A percentile compares a stretch with the other conserved stretches of the same genome.
These are phyloP conservation scores for Paraglomus brasilianum DNA, from an alignment of 192 early-diverging fungal species.

Conservation along the genomic window DNA sequence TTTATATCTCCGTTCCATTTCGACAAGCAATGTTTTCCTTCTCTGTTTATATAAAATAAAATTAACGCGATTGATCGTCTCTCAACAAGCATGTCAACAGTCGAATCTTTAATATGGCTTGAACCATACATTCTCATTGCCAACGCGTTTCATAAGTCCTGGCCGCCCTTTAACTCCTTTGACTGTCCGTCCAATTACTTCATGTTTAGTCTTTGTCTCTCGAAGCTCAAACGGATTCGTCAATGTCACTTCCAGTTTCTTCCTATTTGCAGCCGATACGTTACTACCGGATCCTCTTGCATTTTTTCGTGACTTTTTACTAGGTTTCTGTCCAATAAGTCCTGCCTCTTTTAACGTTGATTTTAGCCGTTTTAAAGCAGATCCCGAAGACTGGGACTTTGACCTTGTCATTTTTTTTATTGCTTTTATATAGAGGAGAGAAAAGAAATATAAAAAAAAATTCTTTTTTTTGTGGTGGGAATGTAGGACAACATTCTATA, in stretches of 20 bases:
- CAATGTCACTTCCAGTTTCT: too few species aligned
- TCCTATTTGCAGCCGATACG: conserved; percentile 40
- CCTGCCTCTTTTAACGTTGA: conserved; percentile 75
- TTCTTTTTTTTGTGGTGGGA: too few species aligned
- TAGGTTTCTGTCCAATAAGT: conserved; percentile 69
- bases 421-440: too few species aligned
- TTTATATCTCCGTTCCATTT: conserved; percentile 68
- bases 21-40: conserved; percentile 78
- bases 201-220: conserved; percentile 75
- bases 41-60: conserved; percentile 48
- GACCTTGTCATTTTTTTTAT: too few species aligned
- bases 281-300: conserved; percentile 57
- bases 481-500: too few species aligned
- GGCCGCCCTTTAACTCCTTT: conserved; percentile 85
- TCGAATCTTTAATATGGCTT: background rate
- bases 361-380: conserved; percentile 82
- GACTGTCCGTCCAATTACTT: conserved; percentile 78
- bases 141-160: conserved; percentile 73
- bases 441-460: too few species aligned
- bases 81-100: background rate
- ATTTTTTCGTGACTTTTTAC: conserved; percentile 61
- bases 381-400: conserved; percentile 44
- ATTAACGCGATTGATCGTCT: background rate
- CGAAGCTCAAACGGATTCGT: conserved; percentile 93
- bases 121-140: conserved; percentile 68